phyloP scores from a whole-genome alignment of 208 protist genomes.

The Leptomonas seymouri region DNA sequence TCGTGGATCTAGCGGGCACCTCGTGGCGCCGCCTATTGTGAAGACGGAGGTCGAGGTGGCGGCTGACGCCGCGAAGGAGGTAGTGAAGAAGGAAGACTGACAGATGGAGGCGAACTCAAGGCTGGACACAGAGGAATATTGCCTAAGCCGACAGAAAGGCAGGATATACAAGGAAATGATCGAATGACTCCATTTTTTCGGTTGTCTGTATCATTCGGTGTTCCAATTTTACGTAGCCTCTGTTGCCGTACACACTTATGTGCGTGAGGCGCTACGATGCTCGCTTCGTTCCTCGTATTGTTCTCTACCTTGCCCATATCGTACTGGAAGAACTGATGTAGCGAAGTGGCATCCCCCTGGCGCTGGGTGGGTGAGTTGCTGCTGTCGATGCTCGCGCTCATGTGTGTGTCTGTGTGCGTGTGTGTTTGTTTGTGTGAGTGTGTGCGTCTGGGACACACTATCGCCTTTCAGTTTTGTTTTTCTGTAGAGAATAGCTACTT shows the following conservation, averaged over 20 bases:
- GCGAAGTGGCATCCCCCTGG: background rate
- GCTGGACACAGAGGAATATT: background rate
- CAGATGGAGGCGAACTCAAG: slow-evolving; percentile 1
- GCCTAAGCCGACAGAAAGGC: background rate
- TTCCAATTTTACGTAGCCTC: background rate
- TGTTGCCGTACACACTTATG: background rate
- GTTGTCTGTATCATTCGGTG: background rate
- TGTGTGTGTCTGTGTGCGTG: background rate
- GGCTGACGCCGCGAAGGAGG: slow-evolving; percentile 1
- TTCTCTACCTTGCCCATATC: background rate
- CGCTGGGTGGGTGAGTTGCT: background rate
- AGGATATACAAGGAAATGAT: background rate
- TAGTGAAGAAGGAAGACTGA: background rate
- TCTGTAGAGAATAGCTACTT: slow-evolving; percentile 34
- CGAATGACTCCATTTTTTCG: background rate
- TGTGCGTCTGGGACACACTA: background rate
- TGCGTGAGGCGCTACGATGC: background rate
- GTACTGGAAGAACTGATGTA: background rate
- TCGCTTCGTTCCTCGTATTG: background rate
- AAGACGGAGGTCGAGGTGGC: slow-evolving; percentile 6
- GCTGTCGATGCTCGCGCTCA: no score
- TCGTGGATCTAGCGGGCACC: slow-evolving; percentile 41
- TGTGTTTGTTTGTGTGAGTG: background rate
- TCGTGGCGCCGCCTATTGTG: slow-evolving; percentile 41
- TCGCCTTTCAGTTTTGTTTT: slow-evolving; percentile 18